A percentile compares a stretch with the other conserved stretches of the same genome.
phyloP scores from a whole-genome alignment of 305 asterid genomes.

The Fraxinus baroniana region DNA sequence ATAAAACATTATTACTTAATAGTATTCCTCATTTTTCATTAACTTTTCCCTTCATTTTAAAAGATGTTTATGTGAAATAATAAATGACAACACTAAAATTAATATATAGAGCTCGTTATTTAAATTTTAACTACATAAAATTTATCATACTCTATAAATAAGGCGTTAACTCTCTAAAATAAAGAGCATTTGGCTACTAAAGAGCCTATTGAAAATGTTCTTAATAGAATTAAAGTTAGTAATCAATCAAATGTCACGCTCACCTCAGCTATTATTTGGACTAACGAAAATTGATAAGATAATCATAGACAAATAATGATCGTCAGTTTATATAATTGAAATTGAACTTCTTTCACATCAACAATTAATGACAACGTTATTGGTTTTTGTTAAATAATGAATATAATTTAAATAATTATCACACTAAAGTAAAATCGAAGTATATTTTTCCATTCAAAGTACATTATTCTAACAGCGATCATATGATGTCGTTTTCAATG shows the following conservation, averaged over 20 bases:
- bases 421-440: not conserved
- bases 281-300: not conserved
- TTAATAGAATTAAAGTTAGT: not conserved
- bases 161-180: not conserved
- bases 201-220: not conserved
- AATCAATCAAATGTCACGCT: not conserved
- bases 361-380: not conserved
- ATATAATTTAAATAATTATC: not conserved
- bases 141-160: not conserved
- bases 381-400: not conserved
- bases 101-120: too few species aligned
- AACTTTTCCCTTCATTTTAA: not conserved
- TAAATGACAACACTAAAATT: not conserved
- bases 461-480: not conserved
- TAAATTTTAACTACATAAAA: too few species aligned
- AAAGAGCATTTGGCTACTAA: not conserved
- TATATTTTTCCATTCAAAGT: not conserved
- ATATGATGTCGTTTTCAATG: not conserved
- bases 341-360: not conserved
- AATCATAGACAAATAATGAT: not conserved
- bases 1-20: too few species aligned
- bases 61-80: not conserved
- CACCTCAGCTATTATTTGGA: not conserved
- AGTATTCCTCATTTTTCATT: too few species aligned
- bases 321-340: not conserved